Conservation (phyloP, 192 early-diverging fungal species). For the Coemansia javaensis region DNA sequence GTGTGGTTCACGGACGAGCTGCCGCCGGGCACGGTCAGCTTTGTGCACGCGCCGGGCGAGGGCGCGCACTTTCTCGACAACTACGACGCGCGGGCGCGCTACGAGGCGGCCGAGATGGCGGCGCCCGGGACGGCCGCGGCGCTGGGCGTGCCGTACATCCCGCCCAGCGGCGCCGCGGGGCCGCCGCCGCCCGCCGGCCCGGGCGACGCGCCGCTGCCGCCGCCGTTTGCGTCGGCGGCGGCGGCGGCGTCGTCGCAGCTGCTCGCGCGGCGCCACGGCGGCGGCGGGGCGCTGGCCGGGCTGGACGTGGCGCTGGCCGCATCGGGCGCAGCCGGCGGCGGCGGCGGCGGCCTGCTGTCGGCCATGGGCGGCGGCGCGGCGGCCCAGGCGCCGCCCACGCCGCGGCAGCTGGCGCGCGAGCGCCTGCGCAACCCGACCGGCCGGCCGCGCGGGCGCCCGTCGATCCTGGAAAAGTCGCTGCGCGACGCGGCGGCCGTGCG, state of each 20-base stretch:
- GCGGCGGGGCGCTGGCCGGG: constrained; percentile 1
- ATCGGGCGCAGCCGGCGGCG: neutral
- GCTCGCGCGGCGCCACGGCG: constrained; percentile 5
- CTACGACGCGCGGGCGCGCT: constrained; percentile 29
- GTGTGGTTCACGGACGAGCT: constrained; percentile 44
- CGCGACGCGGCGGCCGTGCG: constrained; percentile 36
- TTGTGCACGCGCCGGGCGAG: constrained; percentile 35
- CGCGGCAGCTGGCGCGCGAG: constrained; percentile 25
- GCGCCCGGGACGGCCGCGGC: neutral
- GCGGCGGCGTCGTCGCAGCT: constrained; percentile 10
- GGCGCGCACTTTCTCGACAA: constrained; percentile 47
- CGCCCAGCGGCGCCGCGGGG: no score
- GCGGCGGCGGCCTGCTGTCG: neutral
- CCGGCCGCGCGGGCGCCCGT: constrained; percentile 41
- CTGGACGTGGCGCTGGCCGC: constrained; percentile 4
- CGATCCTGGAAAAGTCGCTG: constrained; percentile 44
- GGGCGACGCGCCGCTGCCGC: neutral
- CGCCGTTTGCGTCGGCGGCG: neutral
- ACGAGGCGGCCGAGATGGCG: constrained; percentile 23
- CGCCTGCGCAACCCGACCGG: constrained; percentile 45
- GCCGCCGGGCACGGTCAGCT: constrained; percentile 43
- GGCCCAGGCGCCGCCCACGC: constrained; percentile 10
- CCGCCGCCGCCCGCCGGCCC: no score
- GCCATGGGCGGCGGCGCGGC: neutral
- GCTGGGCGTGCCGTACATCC: neutral